These are phyloP conservation scores for Microbotryum scabiosae DNA, from an alignment of 1,284 basidiomycete species.

Conservation along the genomic window DNA sequence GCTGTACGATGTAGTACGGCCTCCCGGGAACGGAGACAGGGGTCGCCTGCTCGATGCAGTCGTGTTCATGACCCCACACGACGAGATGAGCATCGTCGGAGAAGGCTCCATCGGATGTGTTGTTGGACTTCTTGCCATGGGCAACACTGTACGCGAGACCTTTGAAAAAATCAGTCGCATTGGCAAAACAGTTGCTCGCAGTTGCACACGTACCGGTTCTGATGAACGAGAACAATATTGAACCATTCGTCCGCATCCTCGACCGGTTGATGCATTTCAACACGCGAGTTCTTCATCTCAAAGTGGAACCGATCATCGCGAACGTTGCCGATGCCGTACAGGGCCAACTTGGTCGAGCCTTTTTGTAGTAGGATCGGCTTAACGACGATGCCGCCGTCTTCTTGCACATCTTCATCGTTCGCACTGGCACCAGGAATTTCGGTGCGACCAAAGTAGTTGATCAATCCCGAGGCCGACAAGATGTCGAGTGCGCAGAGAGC, in stretches of 20 bases:
- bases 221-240: conserved; percentile 86
- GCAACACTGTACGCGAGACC: conserved; percentile 57
- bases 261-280: conserved; percentile 88
- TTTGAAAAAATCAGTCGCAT: neutral
- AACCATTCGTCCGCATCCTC: conserved; percentile 67
- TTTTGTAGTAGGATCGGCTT: conserved; percentile 83
- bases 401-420: conserved; percentile 52
- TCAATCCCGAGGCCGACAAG: conserved; percentile 81
- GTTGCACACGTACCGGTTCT: conserved; percentile 66
- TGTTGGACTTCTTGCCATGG: conserved; percentile 76
- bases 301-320: conserved; percentile 94
- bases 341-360: conserved; percentile 70
- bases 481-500: conserved; percentile 92
- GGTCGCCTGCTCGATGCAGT: conserved; percentile 67
- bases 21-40: conserved; percentile 88
- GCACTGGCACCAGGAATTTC: conserved; percentile 46
- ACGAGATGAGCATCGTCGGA: conserved; percentile 90
- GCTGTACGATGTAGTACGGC: conserved; percentile 84
- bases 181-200: neutral
- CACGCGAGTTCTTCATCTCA: conserved; percentile 83
- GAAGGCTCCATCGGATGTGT: conserved; percentile 91
- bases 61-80: conserved; percentile 98
- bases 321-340: conserved; percentile 95
- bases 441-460: conserved; percentile 95
- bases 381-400: conserved; percentile 63